Base-by-base conservation (phyloP, 2,329 filamentous ascomycete genomes). In the Exophiala spinifera region DNA sequence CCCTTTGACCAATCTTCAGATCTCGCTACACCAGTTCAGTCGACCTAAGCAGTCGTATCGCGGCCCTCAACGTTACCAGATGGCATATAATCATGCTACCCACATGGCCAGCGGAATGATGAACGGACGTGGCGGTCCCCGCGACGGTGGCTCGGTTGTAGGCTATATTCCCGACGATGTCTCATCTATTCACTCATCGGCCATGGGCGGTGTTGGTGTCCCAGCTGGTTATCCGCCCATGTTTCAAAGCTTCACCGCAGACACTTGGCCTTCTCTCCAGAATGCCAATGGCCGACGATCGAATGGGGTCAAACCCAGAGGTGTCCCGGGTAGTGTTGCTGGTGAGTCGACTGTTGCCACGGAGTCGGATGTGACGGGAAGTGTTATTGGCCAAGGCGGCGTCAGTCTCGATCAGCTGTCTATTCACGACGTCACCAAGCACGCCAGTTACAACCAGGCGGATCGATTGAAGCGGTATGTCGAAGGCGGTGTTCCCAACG, bases 101-200 rank as follows among this genome's bases (percentile, higher is more conserved):
- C 81, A 81, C 56, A 79, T 82, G 72, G 79, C 79, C 15, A 78
- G 76, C 52, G 75, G 75, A 21, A 72, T 75, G 67, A 71, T 72
- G 61, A 80, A 79, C 54, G 79, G 76, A 55, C 75, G 78, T 59
- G 78, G 78, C 54, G 66, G 73, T 21, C 69, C 69, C 39, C 75
- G 54, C 14, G 92, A 96, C 66, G 84, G 88, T 15, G 88, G 89
- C 40, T 97, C 92, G 2, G 88, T 96, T 68, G 80, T 96, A 64
- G 94, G 92, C 14, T 97, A 95, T 70, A 96, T 99, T 57, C 90
- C 92, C 1, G 94, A 99, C 66, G 94, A 99, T 70, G 91, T 96
- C 37, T 97, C 92, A 7, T 96, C 91, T 1, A 88, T 99, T 43
- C 92, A 97, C 71, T 91, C 91, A 45, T 96, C 91, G 42, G 86